Base-by-base conservation (phyloP, 441 rosid genomes). In the Rhodomyrtus psidioides region DNA sequence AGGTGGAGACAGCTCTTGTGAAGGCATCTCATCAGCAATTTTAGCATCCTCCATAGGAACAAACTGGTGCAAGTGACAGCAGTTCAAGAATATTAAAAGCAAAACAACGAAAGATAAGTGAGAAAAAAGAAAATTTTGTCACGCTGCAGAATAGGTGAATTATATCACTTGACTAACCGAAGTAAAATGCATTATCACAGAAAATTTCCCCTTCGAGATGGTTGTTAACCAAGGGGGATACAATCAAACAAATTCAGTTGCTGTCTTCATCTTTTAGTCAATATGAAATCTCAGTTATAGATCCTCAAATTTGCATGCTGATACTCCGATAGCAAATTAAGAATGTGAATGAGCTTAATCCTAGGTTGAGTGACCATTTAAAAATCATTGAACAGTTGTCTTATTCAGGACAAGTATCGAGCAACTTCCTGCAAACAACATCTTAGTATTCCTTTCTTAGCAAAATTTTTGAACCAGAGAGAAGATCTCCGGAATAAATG, bases 41-140 rank as follows among this genome's bases (percentile, higher is more conserved):
- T 91, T 91, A 62, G 81, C 91, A 86, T 92, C 91, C 88, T 94
- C 97, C 97, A 96, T 95, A 86, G 57, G 55, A 83, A 82, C 84
- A 82, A 86, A 62, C 58, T 62, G 83, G 53, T 55, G 81, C 89
- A 54, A 87, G 58, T 76, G 76, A 82, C 92, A 89, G 87, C 84
- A 87, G 88, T 83, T 70, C 88, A 86, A 76, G 70, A 53, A 87
- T 86, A 83, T 21, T 70, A 14, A 60, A 87, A 49, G 70, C 55
- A 84, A 27, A 51, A 83, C 26, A 26, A 51, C 74, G 51, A 53
- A 28, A 83, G 55, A 42, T 53, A 53, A 57, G 58, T 1, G 10
- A 84, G 83, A n/a, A 84, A 27, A 27, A 65, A 6, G 5, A 70
- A 70, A 39, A 34, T 21, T 9, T 28, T 62, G 49, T 39, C 49